These are phyloP conservation scores for Colletotrichum lentis DNA, from an alignment of 2,329 filamentous ascomycete species.

Conservation along the genomic window DNA sequence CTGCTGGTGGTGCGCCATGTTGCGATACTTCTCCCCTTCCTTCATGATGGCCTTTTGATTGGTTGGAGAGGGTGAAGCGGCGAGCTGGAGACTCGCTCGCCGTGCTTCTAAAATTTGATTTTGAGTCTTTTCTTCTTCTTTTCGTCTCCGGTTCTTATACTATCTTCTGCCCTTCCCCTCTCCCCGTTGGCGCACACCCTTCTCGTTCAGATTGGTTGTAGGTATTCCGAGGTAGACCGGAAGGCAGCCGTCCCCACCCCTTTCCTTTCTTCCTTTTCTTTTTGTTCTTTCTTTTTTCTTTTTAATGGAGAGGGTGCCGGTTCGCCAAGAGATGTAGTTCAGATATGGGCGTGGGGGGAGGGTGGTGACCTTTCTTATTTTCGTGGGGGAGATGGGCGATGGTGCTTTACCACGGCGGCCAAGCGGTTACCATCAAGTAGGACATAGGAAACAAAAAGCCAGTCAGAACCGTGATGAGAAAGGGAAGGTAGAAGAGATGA, in stretches of 20 bases:
- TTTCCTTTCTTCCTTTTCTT: too few species aligned
- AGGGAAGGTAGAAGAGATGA: neutral
- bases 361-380: too few species aligned
- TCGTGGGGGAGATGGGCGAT: neutral
- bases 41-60: neutral
- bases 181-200: too few species aligned
- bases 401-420: neutral
- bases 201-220: too few species aligned
- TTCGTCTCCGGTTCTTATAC: too few species aligned
- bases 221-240: neutral
- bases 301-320: neutral
- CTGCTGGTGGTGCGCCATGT: constrained; percentile 4
- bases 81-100: neutral
- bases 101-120: neutral
- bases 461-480: neutral
- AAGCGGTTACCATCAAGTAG: neutral
- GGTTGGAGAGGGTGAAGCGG: neutral
- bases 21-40: constrained; percentile 1
- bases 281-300: too few species aligned
- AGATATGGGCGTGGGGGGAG: neutral
- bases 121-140: too few species aligned
- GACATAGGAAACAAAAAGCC: neutral
- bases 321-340: neutral
- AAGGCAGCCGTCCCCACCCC: neutral
- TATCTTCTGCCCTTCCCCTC: neutral